Base-by-base conservation (phyloP, 306 rosid genomes). In the Pachyrhizus erosus region DNA sequence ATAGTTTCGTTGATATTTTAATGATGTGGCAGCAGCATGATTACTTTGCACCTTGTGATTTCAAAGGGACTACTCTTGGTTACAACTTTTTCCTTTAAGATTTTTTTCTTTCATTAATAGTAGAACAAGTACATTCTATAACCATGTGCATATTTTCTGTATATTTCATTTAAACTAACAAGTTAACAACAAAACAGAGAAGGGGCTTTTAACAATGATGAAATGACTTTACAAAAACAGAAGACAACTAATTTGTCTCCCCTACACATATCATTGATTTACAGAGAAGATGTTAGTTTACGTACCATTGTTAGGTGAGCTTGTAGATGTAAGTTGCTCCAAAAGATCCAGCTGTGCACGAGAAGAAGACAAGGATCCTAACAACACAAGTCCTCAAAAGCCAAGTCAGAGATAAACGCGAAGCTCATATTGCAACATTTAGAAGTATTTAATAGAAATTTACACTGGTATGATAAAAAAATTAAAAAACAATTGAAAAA, bases 281-380 rank as follows among this genome's bases (percentile, higher is more conserved):
- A 7, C 54, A 57, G 26, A 55, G 26, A 8, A 66, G 34, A 78
- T 9, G 67, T 49, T 46, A 74, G 18, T 5, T 66, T 55, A 67
- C 91, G 48, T 92, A 93, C 98, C 91, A 81, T 40, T 90, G 65
- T 45, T 68, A 1, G 91, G 75, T 78, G 94, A 86, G 83, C 89
- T 87, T 49, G 94, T 82, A 12, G 97, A 91, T 43, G 99, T 85
- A 77, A 96, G 93, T 81, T 93, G 99, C 70, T 93, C 98, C 88
- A 96, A 75, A 80, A 96, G 99, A 89, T 89, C 96, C 79, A 96
- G 86, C 87, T 90, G 98, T 40, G 94, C 62, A 66, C 96, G 97
- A 23, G 92, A 80, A 55, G 99, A 89, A 51, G 98, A 89, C 37
- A 88, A 75, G 31, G 99, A 80, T 77, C 90, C 99, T 95, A 76